A percentile compares a stretch with the other conserved stretches of the same genome.
Conservation (phyloP, 2,329 filamentous ascomycete genomes). For the Pseudonectria foliicola region DNA sequence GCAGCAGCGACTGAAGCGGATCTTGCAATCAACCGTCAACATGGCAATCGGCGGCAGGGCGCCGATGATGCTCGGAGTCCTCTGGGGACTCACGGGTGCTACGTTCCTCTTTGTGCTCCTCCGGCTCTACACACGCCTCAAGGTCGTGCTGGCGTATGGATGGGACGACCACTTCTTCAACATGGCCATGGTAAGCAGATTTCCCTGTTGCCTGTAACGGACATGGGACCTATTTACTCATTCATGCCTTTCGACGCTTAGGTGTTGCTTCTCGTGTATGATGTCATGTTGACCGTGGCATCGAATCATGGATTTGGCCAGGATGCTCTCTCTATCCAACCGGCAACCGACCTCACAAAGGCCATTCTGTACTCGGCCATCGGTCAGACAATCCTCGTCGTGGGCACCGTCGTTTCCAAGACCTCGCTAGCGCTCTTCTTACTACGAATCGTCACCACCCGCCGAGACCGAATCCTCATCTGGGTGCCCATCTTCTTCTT, state of each 20-base stretch:
- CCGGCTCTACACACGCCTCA: conserved; percentile 27
- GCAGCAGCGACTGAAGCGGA: too few relatives aligned
- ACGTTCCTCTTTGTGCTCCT: conserved; percentile 24
- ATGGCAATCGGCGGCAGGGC: conserved; percentile 15
- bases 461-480: conserved; percentile 24
- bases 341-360: background rate
- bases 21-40: background rate
- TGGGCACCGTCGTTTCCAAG: conserved; percentile 29
- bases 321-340: conserved; percentile 7
- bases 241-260: background rate
- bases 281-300: conserved; percentile 21
- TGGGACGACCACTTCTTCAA: conserved; percentile 27
- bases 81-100: conserved; percentile 12
- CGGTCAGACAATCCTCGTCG: conserved; percentile 25
- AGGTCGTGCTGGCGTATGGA: conserved; percentile 20
- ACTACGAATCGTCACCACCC: conserved; percentile 23
- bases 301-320: conserved; percentile 26
- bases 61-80: conserved; percentile 16
- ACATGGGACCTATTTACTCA: too few relatives aligned
- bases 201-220: conserved; percentile 13
- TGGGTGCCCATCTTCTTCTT: conserved; percentile 18
- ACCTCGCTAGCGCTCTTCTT: conserved; percentile 29
- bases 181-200: conserved; percentile 18
- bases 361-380: conserved; percentile 22
- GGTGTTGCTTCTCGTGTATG: conserved; percentile 7